These are phyloP conservation scores for Auricularia cornea DNA, from an alignment of 768 basidiomycete species.

Conservation along the genomic window DNA sequence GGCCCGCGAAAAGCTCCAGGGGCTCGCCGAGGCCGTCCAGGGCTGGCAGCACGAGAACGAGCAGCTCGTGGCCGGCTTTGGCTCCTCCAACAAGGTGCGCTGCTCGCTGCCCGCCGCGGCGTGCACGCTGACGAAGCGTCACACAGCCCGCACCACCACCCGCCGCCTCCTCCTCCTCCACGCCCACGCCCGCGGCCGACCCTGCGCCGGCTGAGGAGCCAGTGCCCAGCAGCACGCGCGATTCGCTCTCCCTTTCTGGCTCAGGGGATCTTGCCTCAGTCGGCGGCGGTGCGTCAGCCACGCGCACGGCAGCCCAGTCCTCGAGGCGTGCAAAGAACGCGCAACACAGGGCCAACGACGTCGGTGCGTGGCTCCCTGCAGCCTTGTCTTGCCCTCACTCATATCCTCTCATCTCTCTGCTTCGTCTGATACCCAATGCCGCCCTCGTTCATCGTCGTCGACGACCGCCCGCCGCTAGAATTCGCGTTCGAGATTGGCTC, in stretches of 20 bases:
- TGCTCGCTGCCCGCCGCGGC: no score
- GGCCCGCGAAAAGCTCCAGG: constrained; percentile 64
- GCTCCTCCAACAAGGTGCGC: constrained; percentile 48
- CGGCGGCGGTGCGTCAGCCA: constrained; percentile 23
- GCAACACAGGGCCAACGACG: constrained; percentile 81
- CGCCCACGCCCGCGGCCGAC: constrained; percentile 12
- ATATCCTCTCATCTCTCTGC: neutral
- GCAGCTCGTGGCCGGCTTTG: constrained; percentile 62
- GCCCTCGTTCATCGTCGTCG: constrained; percentile 7
- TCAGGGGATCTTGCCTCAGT: neutral
- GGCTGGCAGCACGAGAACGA: constrained; percentile 76
- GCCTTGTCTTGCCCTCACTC: neutral
- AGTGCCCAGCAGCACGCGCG: no score
- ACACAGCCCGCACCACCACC: no score
- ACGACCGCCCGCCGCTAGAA: constrained; percentile 42
- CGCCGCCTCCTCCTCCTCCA: no score
- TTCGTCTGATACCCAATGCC: neutral
- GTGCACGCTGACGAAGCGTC: no score
- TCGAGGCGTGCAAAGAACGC: constrained; percentile 82
- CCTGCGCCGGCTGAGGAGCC: no score
- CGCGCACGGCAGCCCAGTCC: constrained; percentile 77
- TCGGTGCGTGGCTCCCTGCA: constrained; percentile 45
- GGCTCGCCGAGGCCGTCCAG: constrained; percentile 66
- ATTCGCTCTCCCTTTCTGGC: no score
- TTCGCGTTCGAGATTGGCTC: constrained; percentile 98